Conservation (phyloP, 192 early-diverging fungal genomes). For the Rhizoclosmatium globosum region DNA sequence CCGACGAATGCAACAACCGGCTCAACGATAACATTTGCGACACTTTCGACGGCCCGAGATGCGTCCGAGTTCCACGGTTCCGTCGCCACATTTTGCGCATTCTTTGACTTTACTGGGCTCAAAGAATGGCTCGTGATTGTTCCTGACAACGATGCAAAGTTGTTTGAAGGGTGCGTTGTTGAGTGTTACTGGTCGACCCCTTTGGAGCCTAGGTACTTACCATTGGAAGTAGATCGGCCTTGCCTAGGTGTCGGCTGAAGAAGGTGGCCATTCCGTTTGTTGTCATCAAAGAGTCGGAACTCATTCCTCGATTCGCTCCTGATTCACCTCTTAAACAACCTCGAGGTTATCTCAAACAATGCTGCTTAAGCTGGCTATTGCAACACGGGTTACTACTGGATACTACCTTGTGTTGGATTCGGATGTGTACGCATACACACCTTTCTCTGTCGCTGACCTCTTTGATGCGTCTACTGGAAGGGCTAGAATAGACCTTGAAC, state of each 20-base stretch:
- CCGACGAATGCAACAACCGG: background rate
- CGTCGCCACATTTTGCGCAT: background rate
- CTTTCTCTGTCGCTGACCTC: background rate
- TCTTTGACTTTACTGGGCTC: background rate
- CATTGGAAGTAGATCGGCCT: background rate
- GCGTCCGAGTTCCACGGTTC: background rate
- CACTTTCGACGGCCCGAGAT: background rate
- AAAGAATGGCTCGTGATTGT: background rate
- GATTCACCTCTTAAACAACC: background rate
- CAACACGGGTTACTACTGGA: background rate
- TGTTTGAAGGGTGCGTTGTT: background rate
- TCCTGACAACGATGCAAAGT: background rate
- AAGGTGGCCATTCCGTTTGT: background rate
- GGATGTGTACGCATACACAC: conserved; percentile 2
- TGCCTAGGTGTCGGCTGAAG: background rate
- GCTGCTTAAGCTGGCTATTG: conserved; percentile 1
- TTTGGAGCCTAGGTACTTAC: no score
- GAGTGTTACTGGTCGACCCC: no score
- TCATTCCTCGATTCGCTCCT: background rate
- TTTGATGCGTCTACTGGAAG: background rate
- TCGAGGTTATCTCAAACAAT: conserved; percentile 14
- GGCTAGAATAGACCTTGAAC: background rate
- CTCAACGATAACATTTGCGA: background rate
- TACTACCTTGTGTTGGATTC: conserved; percentile 7
- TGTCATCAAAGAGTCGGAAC: background rate